These are phyloP conservation scores for Plasmodium yoelii DNA, from an alignment of 169 alveolate species.

Conservation along the genomic window DNA sequence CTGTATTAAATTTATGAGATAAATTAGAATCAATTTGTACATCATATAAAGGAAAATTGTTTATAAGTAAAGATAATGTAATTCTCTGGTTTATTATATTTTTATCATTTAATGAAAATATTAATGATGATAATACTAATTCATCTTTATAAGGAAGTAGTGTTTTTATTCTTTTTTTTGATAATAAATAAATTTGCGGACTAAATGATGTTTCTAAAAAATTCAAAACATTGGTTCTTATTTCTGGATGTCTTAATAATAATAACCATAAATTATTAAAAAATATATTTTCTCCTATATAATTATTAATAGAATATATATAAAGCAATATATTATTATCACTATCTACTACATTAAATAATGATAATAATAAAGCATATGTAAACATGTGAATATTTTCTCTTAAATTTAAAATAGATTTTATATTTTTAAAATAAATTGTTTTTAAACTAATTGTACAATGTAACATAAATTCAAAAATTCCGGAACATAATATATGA, in stretches of 20 bases:
- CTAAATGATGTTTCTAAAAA: slow-evolving; percentile 86
- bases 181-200: slow-evolving; percentile 80
- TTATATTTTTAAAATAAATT: slow-evolving; percentile 87
- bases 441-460: slow-evolving; percentile 91
- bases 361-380: slow-evolving; percentile 87
- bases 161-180: slow-evolving; percentile 79
- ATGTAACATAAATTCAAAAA: slow-evolving; percentile 92
- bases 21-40: slow-evolving; percentile 6
- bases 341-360: slow-evolving; percentile 90
- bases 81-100: slow-evolving; percentile 83
- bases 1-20: too few species aligned
- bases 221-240: slow-evolving; percentile 84
- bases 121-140: slow-evolving; percentile 85
- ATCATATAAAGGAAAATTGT: slow-evolving; percentile 84
- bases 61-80: slow-evolving; percentile 83
- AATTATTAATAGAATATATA: slow-evolving; percentile 83
- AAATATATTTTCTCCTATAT: slow-evolving; percentile 86
- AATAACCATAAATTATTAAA: slow-evolving; percentile 89
- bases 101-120: slow-evolving; percentile 86
- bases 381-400: slow-evolving; percentile 87
- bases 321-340: slow-evolving; percentile 86
- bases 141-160: slow-evolving; percentile 85
- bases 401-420: slow-evolving; percentile 89
- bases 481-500: slow-evolving; percentile 92
- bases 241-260: slow-evolving; percentile 83